Evolutionary conservation across 768 basidiomycete genomes (phyloP).

Genomic region (Sporobolomyces roseus): DNA sequence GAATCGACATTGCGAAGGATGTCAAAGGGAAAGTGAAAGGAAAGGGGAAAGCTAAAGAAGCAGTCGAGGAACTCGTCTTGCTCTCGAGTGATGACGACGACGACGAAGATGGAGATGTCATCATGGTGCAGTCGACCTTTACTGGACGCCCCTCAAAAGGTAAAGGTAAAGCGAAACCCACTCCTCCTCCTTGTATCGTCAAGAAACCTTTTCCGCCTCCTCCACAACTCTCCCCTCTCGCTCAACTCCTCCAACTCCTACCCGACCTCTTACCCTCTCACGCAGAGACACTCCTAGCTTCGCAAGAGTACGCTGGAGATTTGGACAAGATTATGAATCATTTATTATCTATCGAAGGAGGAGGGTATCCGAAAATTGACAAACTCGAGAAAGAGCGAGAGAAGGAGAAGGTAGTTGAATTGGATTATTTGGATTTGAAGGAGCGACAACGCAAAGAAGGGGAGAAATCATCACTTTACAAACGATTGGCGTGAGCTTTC

Average conservation of each 20-base stretch:
- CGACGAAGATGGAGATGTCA: too few relatives aligned
- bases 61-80: too few relatives aligned
- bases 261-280: conserved; percentile 27
- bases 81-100: too few relatives aligned
- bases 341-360: background rate
- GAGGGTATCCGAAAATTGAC: conserved; percentile 15
- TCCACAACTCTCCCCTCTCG: conserved; percentile 4
- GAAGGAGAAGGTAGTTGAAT: conserved; percentile 10
- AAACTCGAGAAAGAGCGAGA: background rate
- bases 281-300: conserved; percentile 4
- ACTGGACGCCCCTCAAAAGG: too few relatives aligned
- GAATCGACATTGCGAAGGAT: background rate
- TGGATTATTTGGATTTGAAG: conserved; percentile 16
- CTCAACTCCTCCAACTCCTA: conserved; percentile 17
- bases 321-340: conserved; percentile 6
- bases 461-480: background rate
- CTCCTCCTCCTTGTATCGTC: too few relatives aligned
- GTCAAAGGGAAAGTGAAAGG: too few relatives aligned
- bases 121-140: too few relatives aligned
- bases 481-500: conserved; percentile 22
- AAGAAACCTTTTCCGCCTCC: background rate
- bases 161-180: too few relatives aligned
- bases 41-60: background rate
- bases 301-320: background rate
- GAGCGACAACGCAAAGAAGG: conserved; percentile 4